Base-by-base conservation (phyloP, 2,329 filamentous ascomycete genomes). In the Fusarium anguioides region DNA sequence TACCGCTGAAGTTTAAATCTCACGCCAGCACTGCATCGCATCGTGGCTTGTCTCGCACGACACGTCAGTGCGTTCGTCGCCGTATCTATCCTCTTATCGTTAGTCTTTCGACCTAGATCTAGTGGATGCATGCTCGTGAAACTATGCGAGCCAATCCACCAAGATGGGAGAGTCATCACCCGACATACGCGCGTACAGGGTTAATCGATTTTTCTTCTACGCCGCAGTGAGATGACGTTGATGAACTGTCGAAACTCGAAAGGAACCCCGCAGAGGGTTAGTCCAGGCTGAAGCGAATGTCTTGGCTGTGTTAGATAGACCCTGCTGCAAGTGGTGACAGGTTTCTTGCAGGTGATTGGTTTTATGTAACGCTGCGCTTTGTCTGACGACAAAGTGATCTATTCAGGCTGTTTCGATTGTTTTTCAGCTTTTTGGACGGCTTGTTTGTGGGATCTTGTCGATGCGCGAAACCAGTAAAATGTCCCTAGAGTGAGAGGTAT, bases 281-380 rank as follows among this genome's bases (percentile, higher is more conserved):
- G 29, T 15, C 14, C 6, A 31, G 33, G 14, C 8, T 41, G 18
- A 31, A 2, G 14, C 9, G 5, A 17, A 26, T 31, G 39, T 33
- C 23, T 21, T 40, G 21, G 26, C 15, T 31, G 52, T n/a, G n/a
- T n/a, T n/a, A 41, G 48, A 50, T 59, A 58, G 8, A 12, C 56
- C 26, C 10, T 15, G 6, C 20, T 58, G 18, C 51, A 59, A 9
- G 24, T 36, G n/a, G 27, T 59, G 52, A 58, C 51, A 36, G 29
- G 5, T 29, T 41, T 35, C 41, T 27, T 36, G 27, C 21, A 42
- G 52, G 52, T 40, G 35, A 44, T 42, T 21, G 18, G n/a, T 12
- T 20, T 14, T 14, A 21, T 33, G 31, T n/a, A 31, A 31, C 10
- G 17, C n/a, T n/a, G n/a, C n/a, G n/a, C n/a, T n/a, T n/a, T n/a